phyloP scores from a whole-genome alignment of 2,329 filamentous ascomycete species.

The Hymenoscyphus scutula region DNA sequence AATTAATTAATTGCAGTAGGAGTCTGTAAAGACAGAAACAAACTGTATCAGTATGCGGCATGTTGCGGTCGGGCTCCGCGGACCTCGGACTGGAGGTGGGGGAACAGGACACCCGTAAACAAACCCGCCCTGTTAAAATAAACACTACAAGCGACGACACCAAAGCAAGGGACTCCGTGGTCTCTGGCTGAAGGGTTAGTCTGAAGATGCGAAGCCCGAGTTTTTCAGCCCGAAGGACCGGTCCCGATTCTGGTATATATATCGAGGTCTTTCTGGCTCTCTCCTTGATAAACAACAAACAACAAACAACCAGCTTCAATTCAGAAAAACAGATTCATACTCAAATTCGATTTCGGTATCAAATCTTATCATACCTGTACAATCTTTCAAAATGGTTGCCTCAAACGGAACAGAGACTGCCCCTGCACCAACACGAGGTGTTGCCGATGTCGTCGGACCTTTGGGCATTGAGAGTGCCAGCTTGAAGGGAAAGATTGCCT shows the following conservation, averaged over 20 bases:
- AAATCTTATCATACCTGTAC: not conserved
- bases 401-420: constrained; percentile 16
- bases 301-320: not conserved
- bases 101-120: too few species aligned
- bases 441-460: constrained; percentile 21
- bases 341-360: not conserved
- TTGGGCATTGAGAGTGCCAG: constrained; percentile 28
- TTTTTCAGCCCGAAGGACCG: not conserved
- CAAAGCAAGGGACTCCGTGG: too few species aligned
- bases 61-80: too few species aligned
- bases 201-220: not conserved
- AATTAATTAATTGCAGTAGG: too few species aligned
- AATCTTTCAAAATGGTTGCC: constrained; percentile 19
- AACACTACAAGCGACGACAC: too few species aligned
- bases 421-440: constrained; percentile 13
- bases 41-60: too few species aligned
- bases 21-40: too few species aligned
- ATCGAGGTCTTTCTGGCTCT: not conserved
- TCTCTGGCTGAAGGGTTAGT: not conserved
- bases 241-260: not conserved
- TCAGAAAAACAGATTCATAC: not conserved
- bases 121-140: too few species aligned
- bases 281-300: not conserved
- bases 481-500: constrained; percentile 34
- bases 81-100: too few species aligned